Percentiles rank a stretch among this genome's conserved stretches.
Conservation (phyloP, 495 filamentous ascomycete genomes). For the Acidiella bohemica region DNA sequence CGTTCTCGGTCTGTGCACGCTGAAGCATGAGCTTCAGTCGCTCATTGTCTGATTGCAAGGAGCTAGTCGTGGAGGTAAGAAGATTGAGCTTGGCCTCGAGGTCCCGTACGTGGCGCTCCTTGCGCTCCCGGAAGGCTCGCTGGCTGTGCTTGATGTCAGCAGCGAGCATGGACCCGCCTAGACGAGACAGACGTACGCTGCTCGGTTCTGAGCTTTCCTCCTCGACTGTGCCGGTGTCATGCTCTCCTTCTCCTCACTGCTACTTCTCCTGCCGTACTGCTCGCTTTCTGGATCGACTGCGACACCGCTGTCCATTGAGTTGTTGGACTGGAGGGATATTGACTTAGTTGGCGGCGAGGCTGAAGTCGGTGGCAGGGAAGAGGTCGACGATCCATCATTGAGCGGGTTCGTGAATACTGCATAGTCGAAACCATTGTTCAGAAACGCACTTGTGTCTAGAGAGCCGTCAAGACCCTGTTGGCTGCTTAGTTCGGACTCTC, state of each 20-base stretch:
- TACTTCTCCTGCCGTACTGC: constrained; percentile 23
- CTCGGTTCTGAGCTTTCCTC: constrained; percentile 90
- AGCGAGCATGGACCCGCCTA: not conserved
- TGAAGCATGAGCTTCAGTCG: constrained; percentile 71
- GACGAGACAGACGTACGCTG: constrained; percentile 51
- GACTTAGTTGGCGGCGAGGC: constrained; percentile 11
- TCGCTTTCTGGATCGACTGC: constrained; percentile 14
- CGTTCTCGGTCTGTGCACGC: constrained; percentile 73
- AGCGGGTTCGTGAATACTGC: constrained; percentile 9
- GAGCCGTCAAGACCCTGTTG: constrained; percentile 12
- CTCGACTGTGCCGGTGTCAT: constrained; percentile 67
- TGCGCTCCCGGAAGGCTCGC: constrained; percentile 92
- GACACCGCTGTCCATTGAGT: constrained; percentile 18
- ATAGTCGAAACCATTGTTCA: constrained; percentile 11
- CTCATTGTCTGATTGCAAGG: constrained; percentile 61
- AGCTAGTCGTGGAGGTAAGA: constrained; percentile 46
- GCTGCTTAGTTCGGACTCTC: no score
- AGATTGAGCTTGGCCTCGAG: constrained; percentile 73
- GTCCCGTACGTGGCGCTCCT: constrained; percentile 85
- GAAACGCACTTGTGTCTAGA: constrained; percentile 12
- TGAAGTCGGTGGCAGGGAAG: constrained; percentile 10
- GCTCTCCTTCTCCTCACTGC: constrained; percentile 54
- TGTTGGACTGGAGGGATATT: constrained; percentile 9
- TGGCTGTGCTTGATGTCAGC: constrained; percentile 43
- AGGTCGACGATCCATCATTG: constrained; percentile 3